Base-by-base conservation (phyloP, 179 eudicot species). In the Dionaea muscipula region DNA sequence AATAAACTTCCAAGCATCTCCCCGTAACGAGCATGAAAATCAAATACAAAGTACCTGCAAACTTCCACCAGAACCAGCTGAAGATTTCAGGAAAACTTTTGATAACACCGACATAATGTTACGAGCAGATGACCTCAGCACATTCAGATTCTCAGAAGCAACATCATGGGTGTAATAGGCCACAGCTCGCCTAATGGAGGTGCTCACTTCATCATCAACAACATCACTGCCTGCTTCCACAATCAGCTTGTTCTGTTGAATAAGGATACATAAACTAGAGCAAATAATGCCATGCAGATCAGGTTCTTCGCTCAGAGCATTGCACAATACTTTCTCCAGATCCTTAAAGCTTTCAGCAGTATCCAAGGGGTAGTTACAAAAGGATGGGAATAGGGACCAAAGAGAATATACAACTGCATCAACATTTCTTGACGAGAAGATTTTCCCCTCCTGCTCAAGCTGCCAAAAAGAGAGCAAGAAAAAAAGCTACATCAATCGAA, bases 361-460 rank as follows among this genome's bases (percentile, higher is more conserved):
- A 63, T 88, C 99, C 60, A 66, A 23, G 10, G 99, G 88, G 62
- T 88, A 93, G 69, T 84, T 83, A 77, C 99, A 93, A 70, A 93
- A 93, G 21, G 99, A 79, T 51, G 96, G 96, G 65, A 93, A 44
- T 62, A 93, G 62, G 31, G 96, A 84, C 99, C 99, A 93, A 56
- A 93, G 58, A 56, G 87, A 78, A 66, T 82, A 82, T 3, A 79
- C 74, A 54, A 82, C 71, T 36, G 93, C 86, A 64, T 85, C 95
- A 22, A 74, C 73, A 64, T 65, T 74, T 68, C 89, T 73, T 24
- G 96, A 81, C 11, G 86, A 71, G 71, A 79, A 68, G 49, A 75
- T 53, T 65, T 47, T 71, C 20, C 96, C 99, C 69, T 81, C 89
- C 53, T 43, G 70, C 66, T 79, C 81, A 56, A 82, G 82, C 99